These are phyloP conservation scores for Niebla homalea DNA, from an alignment of 495 filamentous ascomycete genomes.

Conservation along the genomic window DNA sequence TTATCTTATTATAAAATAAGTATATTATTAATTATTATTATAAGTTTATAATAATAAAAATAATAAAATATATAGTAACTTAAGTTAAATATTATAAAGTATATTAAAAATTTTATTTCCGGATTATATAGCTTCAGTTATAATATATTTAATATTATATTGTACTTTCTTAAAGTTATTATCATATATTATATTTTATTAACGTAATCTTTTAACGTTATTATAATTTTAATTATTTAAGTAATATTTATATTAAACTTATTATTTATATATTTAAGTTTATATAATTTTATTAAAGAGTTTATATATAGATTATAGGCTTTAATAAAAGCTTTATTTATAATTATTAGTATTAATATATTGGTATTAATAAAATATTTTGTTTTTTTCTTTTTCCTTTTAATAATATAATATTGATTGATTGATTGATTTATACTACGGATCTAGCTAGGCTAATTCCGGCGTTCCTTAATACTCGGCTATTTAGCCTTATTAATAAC, in stretches of 20 bases:
- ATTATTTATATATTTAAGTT: background rate
- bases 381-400: no score
- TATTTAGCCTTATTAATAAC: no score
- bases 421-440: no score
- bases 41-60: background rate
- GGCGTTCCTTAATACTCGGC: no score
- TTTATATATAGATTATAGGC: background rate
- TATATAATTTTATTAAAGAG: background rate
- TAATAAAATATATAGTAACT: background rate
- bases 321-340: background rate
- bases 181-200: no score
- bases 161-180: no score
- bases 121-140: background rate
- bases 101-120: background rate
- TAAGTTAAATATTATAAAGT: background rate
- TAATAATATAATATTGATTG: no score
- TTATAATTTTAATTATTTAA: no score
- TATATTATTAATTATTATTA: background rate
- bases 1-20: background rate
- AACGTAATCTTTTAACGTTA: no score
- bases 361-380: background rate
- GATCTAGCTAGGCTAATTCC: no score
- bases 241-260: no score
- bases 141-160: background rate
- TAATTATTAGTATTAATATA: background rate